Evolutionary conservation across 139 green algal genomes (phyloP).

Genomic region (Micractinium sp.): DNA sequence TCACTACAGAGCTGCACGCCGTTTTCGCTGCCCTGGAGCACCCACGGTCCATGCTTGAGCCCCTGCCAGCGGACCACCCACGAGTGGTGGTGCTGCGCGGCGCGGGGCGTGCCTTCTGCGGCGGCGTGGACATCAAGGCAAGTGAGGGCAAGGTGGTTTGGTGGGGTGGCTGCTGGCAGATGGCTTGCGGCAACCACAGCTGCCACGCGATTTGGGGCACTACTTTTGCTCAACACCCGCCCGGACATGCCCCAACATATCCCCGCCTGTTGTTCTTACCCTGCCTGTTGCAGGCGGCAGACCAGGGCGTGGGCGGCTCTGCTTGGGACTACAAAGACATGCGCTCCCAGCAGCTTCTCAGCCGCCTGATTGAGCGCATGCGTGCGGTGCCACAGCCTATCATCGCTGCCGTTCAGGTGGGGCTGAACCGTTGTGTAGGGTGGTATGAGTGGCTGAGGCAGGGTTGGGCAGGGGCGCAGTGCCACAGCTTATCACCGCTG

Average conservation of each 20-base stretch:
- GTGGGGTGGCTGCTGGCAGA: neutral
- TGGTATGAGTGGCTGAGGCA: neutral
- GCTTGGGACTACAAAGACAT: constrained; percentile 48
- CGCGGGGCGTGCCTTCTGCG: constrained; percentile 33
- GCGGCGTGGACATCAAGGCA: constrained; percentile 46
- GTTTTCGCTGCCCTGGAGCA: constrained; percentile 25
- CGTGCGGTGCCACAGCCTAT: constrained; percentile 33
- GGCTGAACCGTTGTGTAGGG: neutral
- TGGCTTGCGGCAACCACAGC: too few species aligned
- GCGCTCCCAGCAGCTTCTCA: constrained; percentile 45
- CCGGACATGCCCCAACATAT: too few species aligned
- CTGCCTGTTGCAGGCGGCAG: neutral
- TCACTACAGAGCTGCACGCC: constrained; percentile 13
- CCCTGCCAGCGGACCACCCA: constrained; percentile 3
- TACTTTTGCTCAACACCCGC: too few species aligned
- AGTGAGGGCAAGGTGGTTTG: neutral
- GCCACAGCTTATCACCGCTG: constrained; percentile 31
- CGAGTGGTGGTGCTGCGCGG: constrained; percentile 36
- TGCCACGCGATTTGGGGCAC: too few species aligned
- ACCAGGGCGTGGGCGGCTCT: constrained; percentile 3
- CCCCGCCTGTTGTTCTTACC: too few species aligned
- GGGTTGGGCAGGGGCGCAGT: neutral
- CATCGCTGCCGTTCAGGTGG: constrained; percentile 22
- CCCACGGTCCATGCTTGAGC: constrained; percentile 12
- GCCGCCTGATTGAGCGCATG: constrained; percentile 46